phyloP scores from a whole-genome alignment of 2,329 filamentous ascomycete genomes.

The Ophiosphaerella korrae region DNA sequence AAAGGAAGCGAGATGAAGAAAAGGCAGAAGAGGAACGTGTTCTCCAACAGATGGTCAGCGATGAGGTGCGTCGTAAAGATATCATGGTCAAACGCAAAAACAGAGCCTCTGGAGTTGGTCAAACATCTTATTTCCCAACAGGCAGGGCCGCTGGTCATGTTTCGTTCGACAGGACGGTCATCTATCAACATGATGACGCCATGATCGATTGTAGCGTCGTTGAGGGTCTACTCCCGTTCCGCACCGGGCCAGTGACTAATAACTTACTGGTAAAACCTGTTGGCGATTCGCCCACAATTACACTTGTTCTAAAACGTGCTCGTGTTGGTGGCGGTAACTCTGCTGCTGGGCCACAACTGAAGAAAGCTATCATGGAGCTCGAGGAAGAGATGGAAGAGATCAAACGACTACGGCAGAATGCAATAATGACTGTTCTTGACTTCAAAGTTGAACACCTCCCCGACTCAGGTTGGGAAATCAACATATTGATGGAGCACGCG shows the following conservation, averaged over 20 bases:
- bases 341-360: slow-evolving; percentile 69
- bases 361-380: slow-evolving; percentile 75
- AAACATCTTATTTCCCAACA: slow-evolving; percentile 48
- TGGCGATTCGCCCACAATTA: slow-evolving; percentile 50
- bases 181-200: slow-evolving; percentile 65
- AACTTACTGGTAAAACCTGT: slow-evolving; percentile 76
- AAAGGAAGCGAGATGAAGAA: slow-evolving; percentile 51
- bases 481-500: slow-evolving; percentile 75
- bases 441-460: slow-evolving; percentile 70
- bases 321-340: slow-evolving; percentile 56
- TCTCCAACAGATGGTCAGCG: slow-evolving; percentile 72
- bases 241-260: slow-evolving; percentile 68
- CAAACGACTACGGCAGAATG: slow-evolving; percentile 75
- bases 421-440: slow-evolving; percentile 78
- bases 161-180: slow-evolving; percentile 71
- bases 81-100: slow-evolving; percentile 63
- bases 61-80: slow-evolving; percentile 73
- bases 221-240: slow-evolving; percentile 67
- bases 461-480: slow-evolving; percentile 69
- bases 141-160: slow-evolving; percentile 47
- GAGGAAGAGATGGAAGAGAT: slow-evolving; percentile 78
- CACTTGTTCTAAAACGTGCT: slow-evolving; percentile 67
- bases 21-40: slow-evolving; percentile 71
- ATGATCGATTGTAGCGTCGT: slow-evolving; percentile 72
- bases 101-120: slow-evolving; percentile 33